Conservation (phyloP, 1,139 yeast species). For the Suhomyces bolitotheri region DNA sequence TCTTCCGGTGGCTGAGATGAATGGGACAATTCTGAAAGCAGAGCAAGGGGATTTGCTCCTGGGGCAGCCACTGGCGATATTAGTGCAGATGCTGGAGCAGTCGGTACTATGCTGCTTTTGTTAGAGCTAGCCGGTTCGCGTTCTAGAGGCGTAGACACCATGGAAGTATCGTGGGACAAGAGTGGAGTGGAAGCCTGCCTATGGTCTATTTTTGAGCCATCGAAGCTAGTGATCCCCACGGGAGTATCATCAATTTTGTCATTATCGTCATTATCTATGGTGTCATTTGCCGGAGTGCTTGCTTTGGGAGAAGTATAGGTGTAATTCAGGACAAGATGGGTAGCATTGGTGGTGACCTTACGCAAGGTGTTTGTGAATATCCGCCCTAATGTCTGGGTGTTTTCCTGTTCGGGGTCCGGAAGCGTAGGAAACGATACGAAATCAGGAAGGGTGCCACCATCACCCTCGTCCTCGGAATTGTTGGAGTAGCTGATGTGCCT, state of each 20-base stretch:
- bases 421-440: conserved; percentile 47
- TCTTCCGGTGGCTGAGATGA: conserved; percentile 3
- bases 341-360: conserved; percentile 48
- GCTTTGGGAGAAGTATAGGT: conserved; percentile 15
- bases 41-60: neutral
- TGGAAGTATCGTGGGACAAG: neutral
- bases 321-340: conserved; percentile 39
- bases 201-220: neutral
- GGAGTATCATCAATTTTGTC: conserved; percentile 11
- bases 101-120: neutral
- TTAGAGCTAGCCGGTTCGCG: neutral
- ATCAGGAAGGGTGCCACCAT: conserved; percentile 23
- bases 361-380: conserved; percentile 44
- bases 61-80: neutral
- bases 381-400: conserved; percentile 31
- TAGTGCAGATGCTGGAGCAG: conserved; percentile 1
- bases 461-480: conserved; percentile 22
- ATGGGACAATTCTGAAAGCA: neutral
- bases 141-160: neutral
- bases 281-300: conserved; percentile 2
- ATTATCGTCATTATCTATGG: conserved; percentile 1
- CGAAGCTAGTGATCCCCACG: conserved; percentile 1
- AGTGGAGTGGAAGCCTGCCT: conserved; percentile 1
- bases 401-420: conserved; percentile 45
- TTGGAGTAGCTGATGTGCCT: conserved; percentile 10